These are phyloP conservation scores for Globisporangium yorkense DNA, from an alignment of 352 stramenopile species.

Conservation along the genomic window DNA sequence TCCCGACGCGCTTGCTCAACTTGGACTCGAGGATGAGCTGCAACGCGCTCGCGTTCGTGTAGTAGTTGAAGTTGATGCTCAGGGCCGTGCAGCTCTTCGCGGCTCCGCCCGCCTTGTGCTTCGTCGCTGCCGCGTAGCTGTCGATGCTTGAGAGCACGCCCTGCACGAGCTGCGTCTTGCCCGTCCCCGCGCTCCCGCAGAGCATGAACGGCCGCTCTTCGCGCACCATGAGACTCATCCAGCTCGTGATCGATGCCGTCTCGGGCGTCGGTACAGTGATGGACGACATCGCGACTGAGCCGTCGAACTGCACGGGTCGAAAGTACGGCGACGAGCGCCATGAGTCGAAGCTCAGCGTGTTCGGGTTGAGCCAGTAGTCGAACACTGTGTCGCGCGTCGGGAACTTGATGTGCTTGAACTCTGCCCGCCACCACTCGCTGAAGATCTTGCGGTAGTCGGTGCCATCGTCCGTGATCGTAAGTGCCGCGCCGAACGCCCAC, in stretches of 20 bases:
- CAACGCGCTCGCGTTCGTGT: constrained; percentile 63
- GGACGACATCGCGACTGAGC: constrained; percentile 65
- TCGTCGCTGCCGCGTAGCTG: constrained; percentile 21
- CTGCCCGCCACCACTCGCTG: constrained; percentile 90
- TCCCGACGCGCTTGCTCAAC: constrained; percentile 85
- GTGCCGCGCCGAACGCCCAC: constrained; percentile 88
- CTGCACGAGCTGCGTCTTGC: constrained; percentile 93
- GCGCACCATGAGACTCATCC: constrained; percentile 92
- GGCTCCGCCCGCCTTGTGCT: constrained; percentile 13
- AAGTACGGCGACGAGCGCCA: constrained; percentile 94
- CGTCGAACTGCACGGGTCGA: constrained; percentile 69
- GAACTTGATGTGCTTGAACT: constrained; percentile 94
- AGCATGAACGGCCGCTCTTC: constrained; percentile 93
- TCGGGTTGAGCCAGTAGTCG: constrained; percentile 95
- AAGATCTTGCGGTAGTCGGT: constrained; percentile 92
- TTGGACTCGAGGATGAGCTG: constrained; percentile 86
- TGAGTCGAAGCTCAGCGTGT: constrained; percentile 85
- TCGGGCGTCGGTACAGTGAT: constrained; percentile 93
- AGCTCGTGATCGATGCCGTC: constrained; percentile 90
- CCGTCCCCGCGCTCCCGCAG: constrained; percentile 87
- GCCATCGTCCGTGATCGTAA: constrained; percentile 90
- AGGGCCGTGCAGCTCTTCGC: constrained; percentile 45
- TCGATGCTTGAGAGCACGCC: constrained; percentile 64
- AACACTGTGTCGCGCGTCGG: constrained; percentile 93
- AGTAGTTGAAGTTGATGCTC: constrained; percentile 84